A percentile compares a stretch with the other conserved stretches of the same genome.
phyloP scores from a whole-genome alignment of 139 green algal species.

The Chlorella sp. region DNA sequence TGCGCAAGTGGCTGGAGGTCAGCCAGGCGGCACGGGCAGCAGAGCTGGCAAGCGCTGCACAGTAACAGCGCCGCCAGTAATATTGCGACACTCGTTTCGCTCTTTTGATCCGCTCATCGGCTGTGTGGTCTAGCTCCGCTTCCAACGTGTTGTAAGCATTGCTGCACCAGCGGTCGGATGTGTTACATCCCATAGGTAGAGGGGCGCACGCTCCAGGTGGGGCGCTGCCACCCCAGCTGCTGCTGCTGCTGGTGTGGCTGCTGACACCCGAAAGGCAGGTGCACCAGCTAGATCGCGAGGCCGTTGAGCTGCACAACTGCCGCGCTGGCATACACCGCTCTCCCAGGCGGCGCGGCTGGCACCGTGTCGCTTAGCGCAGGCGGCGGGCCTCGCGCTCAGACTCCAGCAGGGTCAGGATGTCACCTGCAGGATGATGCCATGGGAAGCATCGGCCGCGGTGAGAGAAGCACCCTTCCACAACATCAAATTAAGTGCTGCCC shows the following conservation, averaged over 20 bases:
- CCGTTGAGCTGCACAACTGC: not conserved
- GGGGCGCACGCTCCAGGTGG: not conserved
- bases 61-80: not conserved
- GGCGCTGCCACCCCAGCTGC: not conserved
- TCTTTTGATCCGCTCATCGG: too few species aligned
- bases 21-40: slow-evolving; percentile 40
- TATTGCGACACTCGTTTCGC: too few species aligned
- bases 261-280: not conserved
- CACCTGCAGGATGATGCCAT: too few species aligned
- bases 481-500: too few species aligned
- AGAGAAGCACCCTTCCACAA: too few species aligned
- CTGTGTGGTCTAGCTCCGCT: not conserved
- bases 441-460: too few species aligned
- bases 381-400: slow-evolving; percentile 98
- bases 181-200: slow-evolving; percentile 2
- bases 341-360: not conserved
- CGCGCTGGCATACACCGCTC: not conserved
- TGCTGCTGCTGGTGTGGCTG: slow-evolving; percentile 15
- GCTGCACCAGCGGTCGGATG: not conserved
- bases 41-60: not conserved
- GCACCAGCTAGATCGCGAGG: not conserved
- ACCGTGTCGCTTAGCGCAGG: slow-evolving; percentile 81
- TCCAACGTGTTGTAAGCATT: not conserved
- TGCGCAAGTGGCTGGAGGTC: slow-evolving; percentile 63
- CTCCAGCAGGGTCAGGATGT: slow-evolving; percentile 98